A percentile compares a stretch with the other conserved stretches of the same genome.
These are phyloP conservation scores for Arthrobotrys sinensis DNA, from an alignment of 2,329 filamentous ascomycete species.

Conservation along the genomic window DNA sequence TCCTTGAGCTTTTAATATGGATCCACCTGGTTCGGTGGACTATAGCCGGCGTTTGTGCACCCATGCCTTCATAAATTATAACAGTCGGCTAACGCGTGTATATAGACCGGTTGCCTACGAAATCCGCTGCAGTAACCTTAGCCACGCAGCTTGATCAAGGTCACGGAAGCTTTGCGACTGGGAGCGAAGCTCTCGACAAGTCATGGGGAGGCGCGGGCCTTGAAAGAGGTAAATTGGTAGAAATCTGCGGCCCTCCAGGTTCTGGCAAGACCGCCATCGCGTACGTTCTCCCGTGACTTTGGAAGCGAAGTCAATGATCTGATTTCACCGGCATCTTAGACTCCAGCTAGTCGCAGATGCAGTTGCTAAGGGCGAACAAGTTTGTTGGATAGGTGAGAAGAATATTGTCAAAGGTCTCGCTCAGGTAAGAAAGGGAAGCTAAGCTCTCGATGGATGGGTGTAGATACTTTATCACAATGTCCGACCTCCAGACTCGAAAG, in stretches of 20 bases:
- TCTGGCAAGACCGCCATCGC: slow-evolving; percentile 63
- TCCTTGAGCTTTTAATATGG: slow-evolving; percentile 18
- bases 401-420: neutral
- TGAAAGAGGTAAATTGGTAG: slow-evolving; percentile 59
- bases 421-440: neutral
- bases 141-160: slow-evolving; percentile 54
- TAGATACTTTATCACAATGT: slow-evolving; percentile 58
- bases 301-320: neutral
- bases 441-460: neutral
- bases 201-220: slow-evolving; percentile 43
- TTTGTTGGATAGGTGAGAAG: slow-evolving; percentile 62
- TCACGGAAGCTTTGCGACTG: slow-evolving; percentile 44
- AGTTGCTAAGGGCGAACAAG: slow-evolving; percentile 59
- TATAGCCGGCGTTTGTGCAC: slow-evolving; percentile 36
- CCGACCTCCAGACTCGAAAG: slow-evolving; percentile 31
- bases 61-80: neutral
- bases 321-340: slow-evolving; percentile 29
- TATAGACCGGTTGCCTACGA: slow-evolving; percentile 49
- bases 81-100: neutral
- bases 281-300: slow-evolving; percentile 46
- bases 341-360: slow-evolving; percentile 62
- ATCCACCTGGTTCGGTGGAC: slow-evolving; percentile 40
- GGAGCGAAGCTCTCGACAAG: slow-evolving; percentile 53
- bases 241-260: slow-evolving; percentile 63
- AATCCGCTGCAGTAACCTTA: slow-evolving; percentile 43